These are phyloP conservation scores for Phialophora tarda DNA, from an alignment of 2,329 filamentous ascomycete genomes.

Conservation along the genomic window DNA sequence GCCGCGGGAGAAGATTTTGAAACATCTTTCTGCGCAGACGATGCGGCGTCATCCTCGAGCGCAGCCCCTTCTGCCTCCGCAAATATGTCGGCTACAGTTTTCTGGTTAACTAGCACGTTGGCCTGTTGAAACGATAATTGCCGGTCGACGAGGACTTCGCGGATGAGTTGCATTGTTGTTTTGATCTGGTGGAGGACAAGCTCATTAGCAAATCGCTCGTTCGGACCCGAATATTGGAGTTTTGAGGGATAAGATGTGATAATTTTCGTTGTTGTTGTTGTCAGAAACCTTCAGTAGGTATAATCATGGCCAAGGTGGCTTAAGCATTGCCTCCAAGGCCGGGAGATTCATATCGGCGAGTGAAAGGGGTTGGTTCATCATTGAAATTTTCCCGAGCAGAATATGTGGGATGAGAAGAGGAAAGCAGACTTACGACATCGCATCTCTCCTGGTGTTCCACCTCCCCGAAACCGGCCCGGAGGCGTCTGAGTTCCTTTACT, in stretches of 20 bases:
- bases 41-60: neutral
- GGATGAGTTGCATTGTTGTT: slow-evolving; percentile 28
- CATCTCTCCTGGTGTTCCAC: slow-evolving; percentile 69
- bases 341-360: slow-evolving; percentile 43
- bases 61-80: neutral
- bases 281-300: slow-evolving; percentile 36
- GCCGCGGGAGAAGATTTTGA: neutral
- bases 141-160: slow-evolving; percentile 31
- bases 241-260: neutral
- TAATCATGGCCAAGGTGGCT: slow-evolving; percentile 40
- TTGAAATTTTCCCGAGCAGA: slow-evolving; percentile 3
- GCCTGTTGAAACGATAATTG: slow-evolving; percentile 34
- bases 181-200: slow-evolving; percentile 19
- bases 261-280: neutral
- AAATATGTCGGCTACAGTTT: slow-evolving; percentile 19
- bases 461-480: slow-evolving; percentile 75
- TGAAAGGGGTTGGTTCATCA: slow-evolving; percentile 42
- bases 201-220: slow-evolving; percentile 7
- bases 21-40: slow-evolving; percentile 1
- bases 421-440: slow-evolving; percentile 63
- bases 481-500: slow-evolving; percentile 68
- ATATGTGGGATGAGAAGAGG: slow-evolving; percentile 1
- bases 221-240: neutral
- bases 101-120: slow-evolving; percentile 18
- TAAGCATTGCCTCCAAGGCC: slow-evolving; percentile 40